These are phyloP conservation scores for Crithidia thermophila DNA, from an alignment of 208 protist species.

Conservation along the genomic window DNA sequence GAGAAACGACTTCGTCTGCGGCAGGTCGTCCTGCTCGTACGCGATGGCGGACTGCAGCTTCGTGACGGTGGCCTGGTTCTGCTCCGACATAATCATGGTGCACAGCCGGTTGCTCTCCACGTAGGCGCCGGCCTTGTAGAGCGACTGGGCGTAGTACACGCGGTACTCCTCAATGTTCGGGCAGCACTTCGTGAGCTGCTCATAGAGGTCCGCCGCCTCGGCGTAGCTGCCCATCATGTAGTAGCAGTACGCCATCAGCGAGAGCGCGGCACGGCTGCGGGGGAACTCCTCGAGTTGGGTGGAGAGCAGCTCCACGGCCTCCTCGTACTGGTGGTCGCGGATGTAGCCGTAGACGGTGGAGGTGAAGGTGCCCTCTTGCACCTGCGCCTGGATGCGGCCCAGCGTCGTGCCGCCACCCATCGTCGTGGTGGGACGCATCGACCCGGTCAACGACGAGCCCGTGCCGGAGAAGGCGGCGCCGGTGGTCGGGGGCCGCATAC, in stretches of 20 bases:
- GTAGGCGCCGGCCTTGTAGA: constrained; percentile 96
- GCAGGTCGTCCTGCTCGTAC: constrained; percentile 94
- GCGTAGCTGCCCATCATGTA: constrained; percentile 95
- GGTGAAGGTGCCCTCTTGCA: constrained; percentile 96
- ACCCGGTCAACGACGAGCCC: constrained; percentile 36
- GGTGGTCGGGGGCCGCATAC: constrained; percentile 68
- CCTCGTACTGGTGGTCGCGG: constrained; percentile 94
- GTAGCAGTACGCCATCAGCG: constrained; percentile 96
- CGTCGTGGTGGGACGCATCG: constrained; percentile 80
- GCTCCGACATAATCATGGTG: constrained; percentile 81
- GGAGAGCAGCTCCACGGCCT: constrained; percentile 91
- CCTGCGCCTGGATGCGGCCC: constrained; percentile 86
- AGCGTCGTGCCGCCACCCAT: constrained; percentile 91
- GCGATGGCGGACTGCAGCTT: constrained; percentile 93
- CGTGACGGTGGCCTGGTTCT: constrained; percentile 76
- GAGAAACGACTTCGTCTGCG: constrained; percentile 90
- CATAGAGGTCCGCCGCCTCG: constrained; percentile 87
- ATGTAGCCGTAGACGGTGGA: constrained; percentile 95
- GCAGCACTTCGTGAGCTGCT: constrained; percentile 92
- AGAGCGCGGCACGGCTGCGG: constrained; percentile 95
- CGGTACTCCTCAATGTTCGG: constrained; percentile 96
- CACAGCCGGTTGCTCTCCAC: constrained; percentile 87
- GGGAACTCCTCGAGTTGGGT: constrained; percentile 94
- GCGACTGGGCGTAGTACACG: constrained; percentile 95
- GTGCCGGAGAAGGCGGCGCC: constrained; percentile 35